Base-by-base conservation (phyloP, 176 grass and related monocot species). In the Miscanthus lutarioriparius region DNA sequence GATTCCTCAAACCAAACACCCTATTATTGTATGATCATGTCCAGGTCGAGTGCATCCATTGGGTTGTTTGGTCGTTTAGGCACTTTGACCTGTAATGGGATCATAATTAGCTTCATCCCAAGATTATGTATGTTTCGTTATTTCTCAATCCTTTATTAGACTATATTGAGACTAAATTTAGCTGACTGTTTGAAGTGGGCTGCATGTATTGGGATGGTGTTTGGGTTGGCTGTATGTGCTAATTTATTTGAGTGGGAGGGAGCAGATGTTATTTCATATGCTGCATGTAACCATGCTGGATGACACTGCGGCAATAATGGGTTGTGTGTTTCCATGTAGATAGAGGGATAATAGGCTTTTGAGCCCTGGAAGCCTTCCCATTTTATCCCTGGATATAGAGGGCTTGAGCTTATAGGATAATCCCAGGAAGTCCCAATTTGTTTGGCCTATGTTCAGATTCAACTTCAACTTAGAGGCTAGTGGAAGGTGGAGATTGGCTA, bases 31-130 rank as follows among this genome's bases (percentile, higher is more conserved):
- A 64, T 73, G 37, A 49, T 74, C 27, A 20, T 11, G 19, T 25
- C 16, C 13, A 74, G 56, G 16, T 64, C 44, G 2, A 47, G 3
- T 64, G 59, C 13, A 83, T 44, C 27, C 37, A 17, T 63, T 74
- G 37, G 17, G 10, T n/a, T 77, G 6, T 77, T 70, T 20, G 10
- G 17, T 35, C 16, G 11, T 25, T 70, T 78, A 44, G 45, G 64
- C 74, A 78, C 17, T 51, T 39, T 3, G 27, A 86, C 25, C 45
- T 40, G 7, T 23, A 77, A 77, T 68, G 30, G 33, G 61, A 36
- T 63, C 56, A 74, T 74, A 74, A 27, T 64, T 80, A 47, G n/a
- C 19, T 81, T 80, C 48, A 25, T 69, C 11, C 33, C 33, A 35
- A 35, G 33, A 4, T 35, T 69, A 17, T 59, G 0, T 13, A 68